Base-by-base conservation (phyloP, 441 rosid species). In the Pelargonium myrrhifolium region DNA sequence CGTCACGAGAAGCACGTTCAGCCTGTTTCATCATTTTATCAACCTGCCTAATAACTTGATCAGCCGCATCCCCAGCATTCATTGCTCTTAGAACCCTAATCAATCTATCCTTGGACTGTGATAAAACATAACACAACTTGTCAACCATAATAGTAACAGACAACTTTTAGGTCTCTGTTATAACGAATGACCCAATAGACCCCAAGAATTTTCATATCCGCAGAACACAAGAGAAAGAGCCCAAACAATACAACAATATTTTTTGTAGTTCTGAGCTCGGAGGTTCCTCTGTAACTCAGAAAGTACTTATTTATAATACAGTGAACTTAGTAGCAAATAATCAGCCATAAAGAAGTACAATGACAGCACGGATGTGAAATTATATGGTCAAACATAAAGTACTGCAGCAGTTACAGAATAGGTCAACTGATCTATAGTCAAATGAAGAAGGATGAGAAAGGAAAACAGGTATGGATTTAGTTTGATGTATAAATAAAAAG, bases 31-130 rank as follows among this genome's bases (percentile, higher is more conserved):
- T 80, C 80, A 83, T 75, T 81, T 93, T 93, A 76, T 90, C 99
- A 70, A 90, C 96, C 84, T 90, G 99, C 68, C 99, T 87, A 69
- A 96, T 82, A 73, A 83, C 98, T 79, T 93, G 98, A 77, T 96
- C 98, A 58, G 96, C 99, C 42, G 92, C 97, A 82, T 96, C 97
- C 71, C 93, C 94, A 74, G 97, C 96, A 85, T 89, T 93, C 93
- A 93, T 82, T 68, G 87, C 83, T 74, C 94, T 89, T 68, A 96
- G 78, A 72, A 86, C 93, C 89, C 87, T 78, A 64, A 90, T 77
- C 80, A 96, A 77, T 80, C 70, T 89, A 70, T 96, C 99, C 76
- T 98, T 88, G 59, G 98, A 88, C 99, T 96, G 89, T 35, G 78
- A 72, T 18, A 12, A 68, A 77, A 72, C 73, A 62, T 55, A 75